Evolutionary conservation across 2,329 filamentous ascomycete genomes (phyloP), one percentile per base, ranked within the genome.

Genomic region (Magnaporthiopsis poae): DNA sequence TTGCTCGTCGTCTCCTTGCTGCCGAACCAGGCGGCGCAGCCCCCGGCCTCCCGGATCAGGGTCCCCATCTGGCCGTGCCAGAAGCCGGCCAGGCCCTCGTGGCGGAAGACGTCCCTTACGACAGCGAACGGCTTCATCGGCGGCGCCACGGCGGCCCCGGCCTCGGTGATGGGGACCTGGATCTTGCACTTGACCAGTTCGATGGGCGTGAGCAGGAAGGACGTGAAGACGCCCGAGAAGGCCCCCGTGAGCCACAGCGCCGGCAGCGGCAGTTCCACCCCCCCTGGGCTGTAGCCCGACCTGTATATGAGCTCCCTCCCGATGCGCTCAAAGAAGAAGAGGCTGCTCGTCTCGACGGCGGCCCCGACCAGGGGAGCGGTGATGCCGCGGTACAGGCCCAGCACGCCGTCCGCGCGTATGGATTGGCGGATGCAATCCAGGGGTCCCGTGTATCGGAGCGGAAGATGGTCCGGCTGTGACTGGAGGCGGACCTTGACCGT

Each of bases 161-260:
- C 78, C 2, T 76, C 74, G 1, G 79, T 75, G 21, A 72, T 74
- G 12, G 84, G 91, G 0, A 94, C 93, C 77, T 99, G 95, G 80
- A 99, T 96, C 78, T 95, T 96, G 84, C 95, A 99, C 79, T 99
- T 99, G 75, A 99, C 90, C 65, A 99, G 86, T 79, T 99, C 95
- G 71, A 99, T 92, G 0, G 95, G 95, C 0, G 95, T 99, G 69
- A 99, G 86, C 39, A 96, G 87, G 63, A 97, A 83, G 0, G 92
- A 96, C 0, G 95, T 96, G 73, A 96, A 90, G 59, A 90, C 90
- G 46, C 95, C 95, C 1, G 93, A 90, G 67, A 91, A 89, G 63
- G 91, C 94, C 62, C 95, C 95, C 25, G 92, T 96, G 65, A 87
- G 79, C 75, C 91, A 86, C 21, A 98, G 82, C 0, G 88, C 89